Evolutionary conservation across 768 basidiomycete genomes (phyloP), one percentile per base, ranked within the genome.

Genomic region (Cystobasidiopsis lactophilus): DNA sequence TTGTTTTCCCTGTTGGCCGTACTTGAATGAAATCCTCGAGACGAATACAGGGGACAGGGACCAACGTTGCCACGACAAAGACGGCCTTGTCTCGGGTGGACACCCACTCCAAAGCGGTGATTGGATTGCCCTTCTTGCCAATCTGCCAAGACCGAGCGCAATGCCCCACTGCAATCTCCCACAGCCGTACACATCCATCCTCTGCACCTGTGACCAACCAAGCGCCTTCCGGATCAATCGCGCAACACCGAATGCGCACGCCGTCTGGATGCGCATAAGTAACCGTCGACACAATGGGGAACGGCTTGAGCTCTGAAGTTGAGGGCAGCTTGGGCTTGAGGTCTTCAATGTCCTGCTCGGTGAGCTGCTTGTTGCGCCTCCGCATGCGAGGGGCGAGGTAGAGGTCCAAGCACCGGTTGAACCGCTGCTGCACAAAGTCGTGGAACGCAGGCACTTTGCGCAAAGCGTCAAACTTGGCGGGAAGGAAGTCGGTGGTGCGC

Each of bases 191-290:
- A 27, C 76, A 67, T 3, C 93, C 93, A 56, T 73, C 73, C 63
- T 96, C 93, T 56, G 88, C 85, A 4, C 88, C 93, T 52, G 84
- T 89, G 35, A 81, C 75, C 7, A 78, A 79, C 89, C 91, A 98
- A 38, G 75, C 76, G 37, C 89, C 88, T 57, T 85, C 80, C 7
- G 88, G 82, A 63, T 86, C 89, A 51, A 83, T 67, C 51, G 77
- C 77, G 45, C 85, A 65, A 60, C 79, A 78, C 52, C 91, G 73
- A 29, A 78, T 80, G 31, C 82, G 74, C 35, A 75, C 72, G 38
- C 64, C 63, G 21, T 71, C 72, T 1, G 73, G 66, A 64, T 93
- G 91, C 16, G 69, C 62, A 59, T 85, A 79, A 57, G 71, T 71
- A 52, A 95, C 71, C 39, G 79, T 77, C 55, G 73, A 75, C 63